A percentile compares a stretch with the other conserved stretches of the same genome.
Conservation (phyloP, 179 eudicot genomes). For the Carnegiea gigantea region DNA sequence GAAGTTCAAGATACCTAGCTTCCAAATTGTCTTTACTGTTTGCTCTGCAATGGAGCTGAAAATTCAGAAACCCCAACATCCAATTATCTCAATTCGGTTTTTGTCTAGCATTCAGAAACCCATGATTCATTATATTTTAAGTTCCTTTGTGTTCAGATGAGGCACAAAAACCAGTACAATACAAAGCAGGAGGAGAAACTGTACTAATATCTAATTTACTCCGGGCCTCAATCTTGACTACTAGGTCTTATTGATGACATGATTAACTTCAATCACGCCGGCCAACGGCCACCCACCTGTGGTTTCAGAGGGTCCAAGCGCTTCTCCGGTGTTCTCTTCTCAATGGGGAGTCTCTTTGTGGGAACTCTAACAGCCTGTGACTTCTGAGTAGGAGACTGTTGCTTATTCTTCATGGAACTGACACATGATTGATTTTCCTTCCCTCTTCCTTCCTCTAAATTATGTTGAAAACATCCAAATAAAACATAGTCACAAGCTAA, state of each 20-base stretch:
- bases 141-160: background rate
- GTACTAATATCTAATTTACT: no score
- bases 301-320: conserved; percentile 27
- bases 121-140: background rate
- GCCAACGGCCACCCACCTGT: conserved; percentile 35
- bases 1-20: conserved; percentile 26
- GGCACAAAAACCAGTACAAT: background rate
- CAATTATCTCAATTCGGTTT: conserved; percentile 16
- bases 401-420: conserved; percentile 31
- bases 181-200: background rate
- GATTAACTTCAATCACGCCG: background rate
- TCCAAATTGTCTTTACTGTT: conserved; percentile 35
- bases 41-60: conserved; percentile 50
- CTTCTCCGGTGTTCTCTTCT: conserved; percentile 34
- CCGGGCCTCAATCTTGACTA: background rate
- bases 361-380: conserved; percentile 17
- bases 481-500: background rate
- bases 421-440: conserved; percentile 45
- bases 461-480: background rate
- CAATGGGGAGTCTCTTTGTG: conserved; percentile 35
- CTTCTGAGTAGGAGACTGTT: conserved; percentile 24
- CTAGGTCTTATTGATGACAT: background rate
- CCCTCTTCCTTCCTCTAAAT: conserved; percentile 42
- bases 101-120: background rate
- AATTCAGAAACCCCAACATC: conserved; percentile 27